Percentiles rank a stretch among this genome's conserved stretches.
These are phyloP conservation scores for Crithidia brevicula DNA, from an alignment of 208 protist species.

Conservation along the genomic window DNA sequence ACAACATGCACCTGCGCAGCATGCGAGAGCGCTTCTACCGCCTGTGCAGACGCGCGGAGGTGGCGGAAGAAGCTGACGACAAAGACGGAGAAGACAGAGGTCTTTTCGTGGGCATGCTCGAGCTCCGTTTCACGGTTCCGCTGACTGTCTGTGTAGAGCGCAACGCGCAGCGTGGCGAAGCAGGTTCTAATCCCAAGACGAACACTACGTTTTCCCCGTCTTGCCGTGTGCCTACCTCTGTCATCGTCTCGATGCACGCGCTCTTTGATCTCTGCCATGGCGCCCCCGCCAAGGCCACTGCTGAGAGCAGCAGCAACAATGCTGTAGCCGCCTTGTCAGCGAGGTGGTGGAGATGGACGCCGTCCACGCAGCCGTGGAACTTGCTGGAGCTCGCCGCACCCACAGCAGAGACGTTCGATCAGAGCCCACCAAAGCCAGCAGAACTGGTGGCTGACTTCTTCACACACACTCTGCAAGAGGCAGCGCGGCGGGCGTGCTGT, in stretches of 20 bases:
- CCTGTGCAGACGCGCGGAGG: slow-evolving; percentile 40
- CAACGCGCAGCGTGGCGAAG: no score
- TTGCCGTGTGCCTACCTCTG: slow-evolving; percentile 48
- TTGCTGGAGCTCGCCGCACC: slow-evolving; percentile 21
- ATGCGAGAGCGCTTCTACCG: slow-evolving; percentile 80
- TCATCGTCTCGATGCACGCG: slow-evolving; percentile 60
- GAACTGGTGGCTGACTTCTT: slow-evolving; percentile 21
- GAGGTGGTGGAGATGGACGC: slow-evolving; percentile 27
- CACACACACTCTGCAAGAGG: slow-evolving; percentile 3
- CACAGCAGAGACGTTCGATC: neutral
- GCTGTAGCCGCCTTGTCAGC: no score
- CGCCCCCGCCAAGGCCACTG: no score
- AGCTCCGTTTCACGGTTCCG: slow-evolving; percentile 51
- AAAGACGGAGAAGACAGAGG: neutral
- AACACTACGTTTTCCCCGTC: no score
- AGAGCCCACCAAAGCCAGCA: neutral
- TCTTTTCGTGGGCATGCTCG: slow-evolving; percentile 40
- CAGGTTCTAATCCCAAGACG: no score
- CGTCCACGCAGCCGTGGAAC: slow-evolving; percentile 31
- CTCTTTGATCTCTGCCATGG: slow-evolving; percentile 45
- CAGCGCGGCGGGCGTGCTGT: neutral
- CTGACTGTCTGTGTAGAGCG: slow-evolving; percentile 51
- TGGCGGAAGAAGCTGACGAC: neutral
- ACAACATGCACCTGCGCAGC: slow-evolving; percentile 79
- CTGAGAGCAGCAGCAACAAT: neutral